Conservation (phyloP, 164 flowering plant species). For the Brasenia schreberi region DNA sequence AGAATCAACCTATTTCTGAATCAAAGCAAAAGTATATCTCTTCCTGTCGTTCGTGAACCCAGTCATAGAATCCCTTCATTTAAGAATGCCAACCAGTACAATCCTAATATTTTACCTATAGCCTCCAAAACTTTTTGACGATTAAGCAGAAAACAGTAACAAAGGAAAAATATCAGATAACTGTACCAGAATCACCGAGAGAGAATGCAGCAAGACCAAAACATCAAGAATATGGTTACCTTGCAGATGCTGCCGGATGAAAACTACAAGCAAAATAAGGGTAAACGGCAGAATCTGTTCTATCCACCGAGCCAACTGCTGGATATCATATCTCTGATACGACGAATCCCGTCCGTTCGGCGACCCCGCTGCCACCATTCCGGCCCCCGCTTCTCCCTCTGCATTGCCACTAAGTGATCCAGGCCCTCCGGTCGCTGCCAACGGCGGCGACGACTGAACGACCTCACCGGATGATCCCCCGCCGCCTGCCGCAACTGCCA, state of each 20-base stretch:
- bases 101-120: too few relatives aligned
- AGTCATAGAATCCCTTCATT: too few relatives aligned
- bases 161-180: not conserved
- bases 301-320: slow-evolving; percentile 95
- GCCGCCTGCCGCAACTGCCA: slow-evolving; percentile 8
- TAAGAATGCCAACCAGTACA: too few relatives aligned
- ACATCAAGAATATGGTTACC: slow-evolving; percentile 25
- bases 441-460: slow-evolving; percentile 14
- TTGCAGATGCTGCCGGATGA: slow-evolving; percentile 92
- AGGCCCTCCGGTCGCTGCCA: slow-evolving; percentile 2
- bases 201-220: not conserved
- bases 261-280: slow-evolving; percentile 82
- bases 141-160: not conserved
- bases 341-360: slow-evolving; percentile 59
- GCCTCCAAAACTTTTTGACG: too few relatives aligned
- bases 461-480: slow-evolving; percentile 22
- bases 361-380: slow-evolving; percentile 17
- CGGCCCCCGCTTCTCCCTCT: slow-evolving; percentile 35
- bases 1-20: too few relatives aligned
- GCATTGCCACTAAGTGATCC: slow-evolving; percentile 14
- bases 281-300: slow-evolving; percentile 95
- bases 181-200: not conserved
- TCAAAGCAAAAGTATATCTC: too few relatives aligned
- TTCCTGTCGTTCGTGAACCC: too few relatives aligned
- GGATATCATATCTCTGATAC: slow-evolving; percentile 96